These are phyloP conservation scores for Talaromyces sp. DNA, from an alignment of 2,329 filamentous ascomycete species.

Conservation along the genomic window DNA sequence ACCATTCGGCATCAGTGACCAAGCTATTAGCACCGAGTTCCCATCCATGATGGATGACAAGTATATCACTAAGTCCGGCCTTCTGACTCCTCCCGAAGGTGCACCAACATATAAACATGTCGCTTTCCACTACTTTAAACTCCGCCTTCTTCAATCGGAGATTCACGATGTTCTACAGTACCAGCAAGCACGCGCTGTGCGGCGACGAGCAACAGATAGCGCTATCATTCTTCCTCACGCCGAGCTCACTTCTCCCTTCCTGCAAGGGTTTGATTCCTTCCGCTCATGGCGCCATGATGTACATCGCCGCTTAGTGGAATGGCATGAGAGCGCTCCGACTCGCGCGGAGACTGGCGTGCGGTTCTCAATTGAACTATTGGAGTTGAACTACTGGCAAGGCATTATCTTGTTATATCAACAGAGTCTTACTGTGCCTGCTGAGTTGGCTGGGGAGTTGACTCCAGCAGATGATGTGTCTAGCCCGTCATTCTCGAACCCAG, in stretches of 20 bases:
- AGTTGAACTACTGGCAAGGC: conserved; percentile 97
- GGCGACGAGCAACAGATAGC: conserved; percentile 65
- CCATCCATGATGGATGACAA: conserved; percentile 85
- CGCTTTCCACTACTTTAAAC: conserved; percentile 86
- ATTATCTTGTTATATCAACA: conserved; percentile 95
- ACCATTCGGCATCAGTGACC: conserved; percentile 93
- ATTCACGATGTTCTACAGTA: conserved; percentile 92
- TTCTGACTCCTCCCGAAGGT: conserved; percentile 63
- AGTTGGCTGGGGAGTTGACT: conserved; percentile 77
- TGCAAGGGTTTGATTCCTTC: conserved; percentile 82
- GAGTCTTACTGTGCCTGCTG: conserved; percentile 80
- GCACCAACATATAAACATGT: conserved; percentile 87
- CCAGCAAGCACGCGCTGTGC: conserved; percentile 80
- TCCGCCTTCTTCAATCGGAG: conserved; percentile 88
- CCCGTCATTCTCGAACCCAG: conserved; percentile 50
- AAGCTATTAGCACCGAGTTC: conserved; percentile 93
- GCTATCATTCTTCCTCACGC: conserved; percentile 75
- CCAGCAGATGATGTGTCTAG: conserved; percentile 62
- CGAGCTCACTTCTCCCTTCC: conserved; percentile 79
- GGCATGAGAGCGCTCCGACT: conserved; percentile 81
- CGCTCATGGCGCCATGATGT: conserved; percentile 86
- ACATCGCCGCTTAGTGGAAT: conserved; percentile 78
- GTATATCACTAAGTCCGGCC: conserved; percentile 79
- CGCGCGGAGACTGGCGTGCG: conserved; percentile 80
- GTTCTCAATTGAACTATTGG: conserved; percentile 86